phyloP scores from a whole-genome alignment of 2,329 filamentous ascomycete genomes.

The Phaeophleospora eucalypticola region DNA sequence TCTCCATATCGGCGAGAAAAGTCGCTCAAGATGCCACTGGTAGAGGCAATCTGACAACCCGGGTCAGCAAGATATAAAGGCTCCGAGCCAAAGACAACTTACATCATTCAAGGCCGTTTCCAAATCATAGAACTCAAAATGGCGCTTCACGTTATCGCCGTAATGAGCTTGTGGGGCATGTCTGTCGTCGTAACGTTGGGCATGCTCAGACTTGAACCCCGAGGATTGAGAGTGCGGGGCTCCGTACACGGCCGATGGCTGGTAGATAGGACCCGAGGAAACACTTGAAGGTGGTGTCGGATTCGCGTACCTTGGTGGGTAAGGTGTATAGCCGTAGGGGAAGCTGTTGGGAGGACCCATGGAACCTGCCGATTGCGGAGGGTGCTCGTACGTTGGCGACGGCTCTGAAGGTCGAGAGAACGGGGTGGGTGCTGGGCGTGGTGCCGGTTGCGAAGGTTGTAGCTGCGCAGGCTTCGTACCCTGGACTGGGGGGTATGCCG shows the following conservation, averaged over 20 bases:
- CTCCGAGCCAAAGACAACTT: constrained; percentile 16
- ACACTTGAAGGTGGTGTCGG: constrained; percentile 34
- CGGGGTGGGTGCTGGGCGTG: constrained; percentile 23
- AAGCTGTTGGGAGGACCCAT: constrained; percentile 36
- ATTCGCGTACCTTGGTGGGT: constrained; percentile 40
- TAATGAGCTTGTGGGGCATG: constrained; percentile 33
- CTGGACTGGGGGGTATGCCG: constrained; percentile 27
- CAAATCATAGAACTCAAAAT: constrained; percentile 60
- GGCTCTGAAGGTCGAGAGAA: constrained; percentile 21
- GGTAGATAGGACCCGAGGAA: constrained; percentile 37
- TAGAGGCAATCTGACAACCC: constrained; percentile 42
- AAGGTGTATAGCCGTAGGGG: constrained; percentile 39
- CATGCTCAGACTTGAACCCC: constrained; percentile 37
- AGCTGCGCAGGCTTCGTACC: constrained; percentile 28
- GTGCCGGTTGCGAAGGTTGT: constrained; percentile 18
- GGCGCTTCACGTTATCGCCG: constrained; percentile 56
- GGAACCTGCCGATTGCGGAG: constrained; percentile 32
- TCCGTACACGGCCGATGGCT: constrained; percentile 40
- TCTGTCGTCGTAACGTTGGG: constrained; percentile 16
- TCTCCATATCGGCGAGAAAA: constrained; percentile 50
- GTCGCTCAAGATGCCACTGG: constrained; percentile 42
- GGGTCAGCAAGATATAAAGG: constrained; percentile 8
- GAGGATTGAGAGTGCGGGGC: constrained; percentile 36
- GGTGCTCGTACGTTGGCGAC: constrained; percentile 36
- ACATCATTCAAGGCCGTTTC: constrained; percentile 51